Evolutionary conservation across 345 rosid genomes (phyloP).

Genomic region (Heritiera littoralis): DNA sequence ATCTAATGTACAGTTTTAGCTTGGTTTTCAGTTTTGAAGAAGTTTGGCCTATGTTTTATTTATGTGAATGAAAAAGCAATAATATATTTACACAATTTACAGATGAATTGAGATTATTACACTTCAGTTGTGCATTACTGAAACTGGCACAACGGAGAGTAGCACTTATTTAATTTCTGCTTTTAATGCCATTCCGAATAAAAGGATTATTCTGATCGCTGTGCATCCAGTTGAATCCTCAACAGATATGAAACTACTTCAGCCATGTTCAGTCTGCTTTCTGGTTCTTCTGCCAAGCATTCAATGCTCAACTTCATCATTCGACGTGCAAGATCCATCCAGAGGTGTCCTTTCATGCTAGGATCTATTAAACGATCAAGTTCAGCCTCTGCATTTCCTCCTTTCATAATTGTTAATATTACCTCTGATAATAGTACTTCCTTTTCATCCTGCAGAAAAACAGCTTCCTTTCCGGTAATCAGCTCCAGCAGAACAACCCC

Average conservation of each 20-base stretch:
- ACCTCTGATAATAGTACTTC: slow-evolving; percentile 31
- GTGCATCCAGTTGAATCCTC: slow-evolving; percentile 36
- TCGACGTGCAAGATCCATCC: slow-evolving; percentile 24
- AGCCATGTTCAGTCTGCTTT: slow-evolving; percentile 40
- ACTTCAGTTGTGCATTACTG: neutral
- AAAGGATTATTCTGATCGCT: slow-evolving; percentile 25
- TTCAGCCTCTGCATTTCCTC: slow-evolving; percentile 28
- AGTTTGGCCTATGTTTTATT: slow-evolving; percentile 3
- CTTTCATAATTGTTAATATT: slow-evolving; percentile 15
- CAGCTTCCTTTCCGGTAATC: slow-evolving; percentile 44
- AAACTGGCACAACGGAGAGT: neutral
- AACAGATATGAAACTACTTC: slow-evolving; percentile 36
- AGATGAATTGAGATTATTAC: neutral
- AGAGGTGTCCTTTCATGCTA: slow-evolving; percentile 20
- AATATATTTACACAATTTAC: neutral
- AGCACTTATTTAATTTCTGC: neutral
- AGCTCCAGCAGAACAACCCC: slow-evolving; percentile 49
- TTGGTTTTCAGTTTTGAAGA: neutral
- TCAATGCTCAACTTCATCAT: slow-evolving; percentile 33
- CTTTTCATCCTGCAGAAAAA: slow-evolving; percentile 27
- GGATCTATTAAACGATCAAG: slow-evolving; percentile 34
- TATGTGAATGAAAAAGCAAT: neutral
- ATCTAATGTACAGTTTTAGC: neutral
- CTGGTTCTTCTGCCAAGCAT: slow-evolving; percentile 39
- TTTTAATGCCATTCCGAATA: slow-evolving; percentile 2